Conservation (phyloP, 169 alveolate genomes). For the Theileria orientalis region DNA sequence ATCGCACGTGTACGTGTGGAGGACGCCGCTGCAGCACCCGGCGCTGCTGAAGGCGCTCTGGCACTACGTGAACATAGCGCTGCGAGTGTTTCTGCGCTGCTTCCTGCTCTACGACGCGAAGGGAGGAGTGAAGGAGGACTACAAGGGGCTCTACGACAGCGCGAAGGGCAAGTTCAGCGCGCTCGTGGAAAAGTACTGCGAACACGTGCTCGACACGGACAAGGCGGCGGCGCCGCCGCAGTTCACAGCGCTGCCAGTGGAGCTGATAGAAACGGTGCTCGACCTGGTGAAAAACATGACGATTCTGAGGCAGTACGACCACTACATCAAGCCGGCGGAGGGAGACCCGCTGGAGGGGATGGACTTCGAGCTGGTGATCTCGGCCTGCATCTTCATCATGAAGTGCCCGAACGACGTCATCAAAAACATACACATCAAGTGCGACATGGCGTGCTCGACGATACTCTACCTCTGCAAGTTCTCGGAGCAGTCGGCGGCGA, state of each 20-base stretch:
- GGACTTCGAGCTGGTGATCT: constrained; percentile 80
- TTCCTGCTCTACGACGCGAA: constrained; percentile 48
- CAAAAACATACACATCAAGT: constrained; percentile 81
- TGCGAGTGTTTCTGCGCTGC: constrained; percentile 56
- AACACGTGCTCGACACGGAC: constrained; percentile 7
- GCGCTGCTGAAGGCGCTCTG: constrained; percentile 54
- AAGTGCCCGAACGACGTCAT: constrained; percentile 69
- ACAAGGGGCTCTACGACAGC: background rate
- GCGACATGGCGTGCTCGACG: constrained; percentile 78
- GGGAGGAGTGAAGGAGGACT: constrained; percentile 1
- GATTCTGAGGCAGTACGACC: constrained; percentile 57
- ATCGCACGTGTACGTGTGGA: constrained; percentile 69
- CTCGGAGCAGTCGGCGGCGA: constrained; percentile 32
- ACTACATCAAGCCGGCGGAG: constrained; percentile 59
- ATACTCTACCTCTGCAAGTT: constrained; percentile 62
- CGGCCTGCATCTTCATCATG: constrained; percentile 79
- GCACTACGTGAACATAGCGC: constrained; percentile 69
- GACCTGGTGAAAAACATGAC: constrained; percentile 63
- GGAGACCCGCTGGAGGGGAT: constrained; percentile 58
- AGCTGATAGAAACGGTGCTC: constrained; percentile 69
- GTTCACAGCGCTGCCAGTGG: constrained; percentile 74
- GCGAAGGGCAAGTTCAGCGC: constrained; percentile 18
- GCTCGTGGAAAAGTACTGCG: constrained; percentile 29
- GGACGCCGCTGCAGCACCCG: constrained; percentile 59
- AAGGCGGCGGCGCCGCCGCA: constrained; percentile 67